Conservation (phyloP, 805 yeast species). For the Metschnikowia cubensis region DNA sequence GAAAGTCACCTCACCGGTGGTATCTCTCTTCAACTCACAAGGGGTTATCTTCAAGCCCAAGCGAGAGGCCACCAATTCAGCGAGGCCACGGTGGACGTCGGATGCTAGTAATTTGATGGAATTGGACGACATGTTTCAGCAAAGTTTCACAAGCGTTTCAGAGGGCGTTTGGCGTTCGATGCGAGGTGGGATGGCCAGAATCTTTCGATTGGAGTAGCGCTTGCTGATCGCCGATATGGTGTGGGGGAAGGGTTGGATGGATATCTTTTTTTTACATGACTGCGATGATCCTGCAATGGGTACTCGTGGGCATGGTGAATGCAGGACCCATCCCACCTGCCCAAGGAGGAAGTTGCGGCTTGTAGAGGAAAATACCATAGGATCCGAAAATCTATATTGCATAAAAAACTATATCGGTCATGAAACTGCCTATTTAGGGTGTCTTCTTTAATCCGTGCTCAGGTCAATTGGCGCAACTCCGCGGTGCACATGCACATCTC, state of each 20-base stretch:
- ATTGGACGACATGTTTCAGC: constrained; percentile 59
- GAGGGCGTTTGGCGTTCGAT: background rate
- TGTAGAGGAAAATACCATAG: background rate
- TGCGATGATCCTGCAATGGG: constrained; percentile 6
- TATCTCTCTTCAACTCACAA: constrained; percentile 59
- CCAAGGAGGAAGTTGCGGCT: background rate
- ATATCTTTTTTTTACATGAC: constrained; percentile 2
- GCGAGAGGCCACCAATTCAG: constrained; percentile 62
- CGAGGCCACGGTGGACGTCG: constrained; percentile 64
- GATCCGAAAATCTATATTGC: too few relatives aligned
- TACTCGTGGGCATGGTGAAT: background rate
- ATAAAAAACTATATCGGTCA: background rate
- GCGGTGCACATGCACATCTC: background rate
- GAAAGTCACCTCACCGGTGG: constrained; percentile 71
- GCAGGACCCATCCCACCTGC: background rate
- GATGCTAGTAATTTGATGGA: constrained; percentile 66
- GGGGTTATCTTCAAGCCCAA: constrained; percentile 60
- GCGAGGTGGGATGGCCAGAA: background rate
- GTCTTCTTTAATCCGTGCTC: background rate
- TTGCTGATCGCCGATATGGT: background rate
- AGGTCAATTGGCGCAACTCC: background rate
- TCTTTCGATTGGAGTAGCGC: background rate
- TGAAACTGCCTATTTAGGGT: background rate
- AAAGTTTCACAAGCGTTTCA: background rate
- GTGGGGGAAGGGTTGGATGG: background rate